Percentiles rank a stretch among this genome's conserved stretches.
These are phyloP conservation scores for Gentiana straminea DNA, from an alignment of 257 asterid genomes.

Conservation along the genomic window DNA sequence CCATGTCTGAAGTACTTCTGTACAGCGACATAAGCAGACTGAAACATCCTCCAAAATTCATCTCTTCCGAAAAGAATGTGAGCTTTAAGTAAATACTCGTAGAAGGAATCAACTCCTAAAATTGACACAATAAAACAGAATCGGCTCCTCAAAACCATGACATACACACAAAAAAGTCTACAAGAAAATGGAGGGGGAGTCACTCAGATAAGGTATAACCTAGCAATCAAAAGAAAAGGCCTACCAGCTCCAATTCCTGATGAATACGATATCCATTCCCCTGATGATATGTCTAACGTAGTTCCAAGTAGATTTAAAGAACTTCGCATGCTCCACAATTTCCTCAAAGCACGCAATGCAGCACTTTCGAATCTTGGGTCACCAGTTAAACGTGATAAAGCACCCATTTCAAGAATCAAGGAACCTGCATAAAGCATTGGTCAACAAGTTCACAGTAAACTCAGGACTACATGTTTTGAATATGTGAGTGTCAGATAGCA, in stretches of 20 bases:
- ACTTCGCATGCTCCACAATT: slow-evolving; percentile 97
- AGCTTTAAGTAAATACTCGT: slow-evolving; percentile 85
- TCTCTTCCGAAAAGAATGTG: slow-evolving; percentile 92
- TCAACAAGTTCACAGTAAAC: slow-evolving; percentile 1
- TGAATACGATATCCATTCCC: slow-evolving; percentile 86
- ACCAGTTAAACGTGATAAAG: slow-evolving; percentile 80
- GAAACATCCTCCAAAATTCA: slow-evolving; percentile 94
- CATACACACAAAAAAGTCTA: no score
- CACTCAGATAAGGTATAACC: neutral
- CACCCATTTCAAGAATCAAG: slow-evolving; percentile 98
- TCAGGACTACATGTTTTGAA: slow-evolving; percentile 3
- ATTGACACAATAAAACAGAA: slow-evolving; percentile 11
- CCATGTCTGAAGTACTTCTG: slow-evolving; percentile 87
- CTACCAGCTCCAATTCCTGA: slow-evolving; percentile 98
- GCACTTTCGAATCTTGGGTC: slow-evolving; percentile 84
- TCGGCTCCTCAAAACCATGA: slow-evolving; percentile 3
- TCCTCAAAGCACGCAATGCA: slow-evolving; percentile 85
- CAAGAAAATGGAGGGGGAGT: neutral
- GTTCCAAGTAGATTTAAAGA: slow-evolving; percentile 91
- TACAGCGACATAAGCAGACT: slow-evolving; percentile 79
- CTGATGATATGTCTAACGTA: slow-evolving; percentile 81
- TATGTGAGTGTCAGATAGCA: slow-evolving; percentile 11
- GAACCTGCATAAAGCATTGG: slow-evolving; percentile 51
- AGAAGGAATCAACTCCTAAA: slow-evolving; percentile 92
- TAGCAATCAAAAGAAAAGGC: slow-evolving; percentile 1